These are phyloP conservation scores for Naegleria fowleri DNA, from an alignment of 208 protist species.

Conservation along the genomic window DNA sequence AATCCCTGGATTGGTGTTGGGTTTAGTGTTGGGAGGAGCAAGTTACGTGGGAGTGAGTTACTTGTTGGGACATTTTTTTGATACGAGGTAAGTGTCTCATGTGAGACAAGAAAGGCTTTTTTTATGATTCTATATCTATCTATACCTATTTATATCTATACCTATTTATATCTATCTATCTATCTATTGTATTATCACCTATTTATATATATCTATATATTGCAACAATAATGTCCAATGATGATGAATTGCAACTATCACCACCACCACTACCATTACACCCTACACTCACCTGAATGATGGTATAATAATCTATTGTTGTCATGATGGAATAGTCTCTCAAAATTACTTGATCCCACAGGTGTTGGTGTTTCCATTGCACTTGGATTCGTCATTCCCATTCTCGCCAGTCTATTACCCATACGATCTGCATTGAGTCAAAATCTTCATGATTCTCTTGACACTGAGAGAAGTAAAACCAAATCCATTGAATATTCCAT, in stretches of 20 bases:
- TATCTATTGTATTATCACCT: too few relatives aligned
- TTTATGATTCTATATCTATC: too few relatives aligned
- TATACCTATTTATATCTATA: too few relatives aligned
- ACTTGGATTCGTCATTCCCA: conserved; percentile 64
- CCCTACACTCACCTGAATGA: too few relatives aligned
- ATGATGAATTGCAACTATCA: too few relatives aligned
- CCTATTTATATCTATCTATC: too few relatives aligned
- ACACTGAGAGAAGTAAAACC: conserved; percentile 61
- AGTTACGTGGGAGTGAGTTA: conserved; percentile 48
- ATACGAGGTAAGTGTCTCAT: conserved; percentile 39
- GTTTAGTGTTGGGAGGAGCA: conserved; percentile 61
- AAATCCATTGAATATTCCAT: conserved; percentile 64
- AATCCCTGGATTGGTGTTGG: conserved; percentile 65
- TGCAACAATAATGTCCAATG: too few relatives aligned
- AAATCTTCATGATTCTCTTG: conserved; percentile 69
- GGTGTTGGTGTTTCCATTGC: conserved; percentile 57
- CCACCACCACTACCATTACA: too few relatives aligned
- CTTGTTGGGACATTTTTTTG: conserved; percentile 44
- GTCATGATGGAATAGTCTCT: too few relatives aligned
- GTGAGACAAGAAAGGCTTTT: too few relatives aligned
- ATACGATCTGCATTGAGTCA: conserved; percentile 61
- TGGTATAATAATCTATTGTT: too few relatives aligned
- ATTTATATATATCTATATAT: too few relatives aligned
- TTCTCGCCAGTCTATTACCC: conserved; percentile 70
- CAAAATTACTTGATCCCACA: conserved; percentile 38